Evolutionary conservation across 1,139 yeast species (phyloP), one percentile per base, ranked within the genome.

Genomic region (Eremothecium gossypii): DNA sequence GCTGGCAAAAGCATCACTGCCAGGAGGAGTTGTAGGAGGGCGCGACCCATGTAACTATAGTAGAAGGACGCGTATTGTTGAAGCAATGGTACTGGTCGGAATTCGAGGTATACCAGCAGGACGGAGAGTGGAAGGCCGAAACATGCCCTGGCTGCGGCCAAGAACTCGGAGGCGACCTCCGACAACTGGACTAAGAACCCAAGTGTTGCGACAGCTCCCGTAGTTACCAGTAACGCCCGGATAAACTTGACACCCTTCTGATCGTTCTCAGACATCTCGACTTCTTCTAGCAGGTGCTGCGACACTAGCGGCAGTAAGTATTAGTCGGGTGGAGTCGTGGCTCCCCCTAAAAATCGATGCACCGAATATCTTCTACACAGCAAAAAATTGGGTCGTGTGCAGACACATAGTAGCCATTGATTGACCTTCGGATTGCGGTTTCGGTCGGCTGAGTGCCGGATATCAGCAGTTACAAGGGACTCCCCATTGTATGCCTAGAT

Each of bases 31-130:
- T 84, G 83, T 54, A 83, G 76, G 10, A 78, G 58, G 14, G 95
- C 96, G 54, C 96, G 74, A 4, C 96, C 96, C 12, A 83, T 64
- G 57, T 86, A 86, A 11, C 94, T 83, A 60, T 83, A 83, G 47
- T 57, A 58, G 55, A 87, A 86, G 2, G 94, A 83, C 13, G 83
- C 91, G 58, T 79, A 85, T 10, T 76, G 72, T 51, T 77, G 72
- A 8, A 87, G 75, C 50, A 77, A 76, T 2, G 84, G 74, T 4
- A 85, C 85, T 39, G 78, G 76, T 51, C 73, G 68, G 57, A 80
- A 79, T 57, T 82, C 89, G 61, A 53, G 38, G 70, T 69, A 53
- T 73, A 73, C 50, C 77, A 67, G 65, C 75, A 86, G 35, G 79
- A 73, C 33, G 73, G 61, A 26, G 84, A 93, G 28, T 73, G 68